phyloP scores from a whole-genome alignment of 2,329 filamentous ascomycete genomes.

The Metarhizium humberi region DNA sequence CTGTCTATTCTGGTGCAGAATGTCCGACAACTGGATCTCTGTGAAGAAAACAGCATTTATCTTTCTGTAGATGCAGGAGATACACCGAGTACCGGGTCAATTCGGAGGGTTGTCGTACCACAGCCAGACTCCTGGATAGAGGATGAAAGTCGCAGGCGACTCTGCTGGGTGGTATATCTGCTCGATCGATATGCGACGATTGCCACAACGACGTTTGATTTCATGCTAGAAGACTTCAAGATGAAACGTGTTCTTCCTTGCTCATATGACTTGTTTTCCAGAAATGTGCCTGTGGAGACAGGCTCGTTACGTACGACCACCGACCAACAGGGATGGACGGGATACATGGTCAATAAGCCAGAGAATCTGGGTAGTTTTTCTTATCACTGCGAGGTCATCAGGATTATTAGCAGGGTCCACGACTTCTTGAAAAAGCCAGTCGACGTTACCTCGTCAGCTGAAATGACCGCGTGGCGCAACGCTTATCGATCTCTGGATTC shows the following conservation, averaged over 20 bases:
- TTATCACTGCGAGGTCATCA: constrained; percentile 34
- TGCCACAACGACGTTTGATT: constrained; percentile 30
- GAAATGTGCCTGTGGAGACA: constrained; percentile 33
- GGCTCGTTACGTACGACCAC: constrained; percentile 18
- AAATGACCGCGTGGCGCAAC: constrained; percentile 31
- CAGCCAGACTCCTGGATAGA: constrained; percentile 34
- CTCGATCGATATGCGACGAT: constrained; percentile 34
- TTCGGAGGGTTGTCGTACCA: constrained; percentile 23
- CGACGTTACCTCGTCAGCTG: constrained; percentile 27
- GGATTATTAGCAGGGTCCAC: constrained; percentile 32
- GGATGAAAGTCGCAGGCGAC: constrained; percentile 30
- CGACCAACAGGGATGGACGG: constrained; percentile 14
- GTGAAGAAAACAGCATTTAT: constrained; percentile 28
- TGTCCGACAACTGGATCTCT: constrained; percentile 28
- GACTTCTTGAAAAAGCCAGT: constrained; percentile 30
- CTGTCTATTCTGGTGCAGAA: constrained; percentile 29
- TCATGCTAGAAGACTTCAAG: constrained; percentile 28
- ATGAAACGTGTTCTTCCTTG: constrained; percentile 32
- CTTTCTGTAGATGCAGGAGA: constrained; percentile 23
- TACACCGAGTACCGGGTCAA: constrained; percentile 22
- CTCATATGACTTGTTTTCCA: constrained; percentile 34
- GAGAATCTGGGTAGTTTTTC: constrained; percentile 36
- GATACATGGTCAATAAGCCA: constrained; percentile 25
- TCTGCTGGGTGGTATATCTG: constrained; percentile 37
- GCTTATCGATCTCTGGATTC: constrained; percentile 29